Evolutionary conservation across 371 early-diverging fungal genomes (phyloP).

Genomic region (Cladochytrium tenue): DNA sequence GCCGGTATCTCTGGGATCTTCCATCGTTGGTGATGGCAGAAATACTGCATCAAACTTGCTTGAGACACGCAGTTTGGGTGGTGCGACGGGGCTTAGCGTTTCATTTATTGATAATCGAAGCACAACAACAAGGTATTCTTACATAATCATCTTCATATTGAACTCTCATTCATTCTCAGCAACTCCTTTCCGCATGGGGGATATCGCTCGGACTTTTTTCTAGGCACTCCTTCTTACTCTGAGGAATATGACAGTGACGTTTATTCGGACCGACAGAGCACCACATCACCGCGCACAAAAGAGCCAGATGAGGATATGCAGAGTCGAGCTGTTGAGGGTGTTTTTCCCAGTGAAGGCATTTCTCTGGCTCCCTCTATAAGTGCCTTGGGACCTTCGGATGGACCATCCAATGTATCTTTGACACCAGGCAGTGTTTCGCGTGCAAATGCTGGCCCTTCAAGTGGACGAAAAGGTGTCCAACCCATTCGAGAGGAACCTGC

Average conservation of each 20-base stretch:
- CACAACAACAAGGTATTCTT: not conserved
- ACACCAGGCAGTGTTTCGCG: too few relatives aligned
- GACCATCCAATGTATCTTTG: not conserved
- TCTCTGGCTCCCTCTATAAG: not conserved
- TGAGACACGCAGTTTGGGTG: not conserved
- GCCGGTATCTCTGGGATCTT: not conserved
- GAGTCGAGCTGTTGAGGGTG: not conserved
- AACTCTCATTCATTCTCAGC: not conserved
- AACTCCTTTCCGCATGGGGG: not conserved
- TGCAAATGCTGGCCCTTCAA: not conserved
- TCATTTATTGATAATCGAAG: not conserved
- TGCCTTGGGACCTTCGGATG: not conserved
- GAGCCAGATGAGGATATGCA: not conserved
- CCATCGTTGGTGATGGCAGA: not conserved
- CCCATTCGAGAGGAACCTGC: not conserved
- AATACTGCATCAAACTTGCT: not conserved
- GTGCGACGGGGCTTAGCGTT: not conserved
- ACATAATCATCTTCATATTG: not conserved
- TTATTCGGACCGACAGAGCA: not conserved
- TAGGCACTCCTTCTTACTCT: not conserved
- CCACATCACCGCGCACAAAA: not conserved
- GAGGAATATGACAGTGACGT: not conserved
- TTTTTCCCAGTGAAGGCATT: not conserved
- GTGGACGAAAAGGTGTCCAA: not conserved
- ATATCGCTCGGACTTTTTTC: not conserved